phyloP scores from a whole-genome alignment of 306 rosid genomes.

The Fagus crenata region DNA sequence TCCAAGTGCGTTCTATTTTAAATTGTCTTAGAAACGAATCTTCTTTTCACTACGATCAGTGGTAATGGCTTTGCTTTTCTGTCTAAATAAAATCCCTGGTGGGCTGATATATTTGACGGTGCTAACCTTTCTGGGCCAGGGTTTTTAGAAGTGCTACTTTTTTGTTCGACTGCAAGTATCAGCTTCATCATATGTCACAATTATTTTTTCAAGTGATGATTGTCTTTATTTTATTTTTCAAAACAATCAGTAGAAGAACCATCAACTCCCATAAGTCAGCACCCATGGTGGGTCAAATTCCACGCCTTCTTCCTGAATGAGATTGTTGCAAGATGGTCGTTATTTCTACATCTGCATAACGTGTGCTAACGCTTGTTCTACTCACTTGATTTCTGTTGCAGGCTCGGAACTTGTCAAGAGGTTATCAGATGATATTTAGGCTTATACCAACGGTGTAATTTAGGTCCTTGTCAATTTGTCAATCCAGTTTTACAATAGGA shows the following conservation, averaged over 20 bases:
- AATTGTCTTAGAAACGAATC: neutral
- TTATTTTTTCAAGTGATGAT: neutral
- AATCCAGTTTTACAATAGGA: neutral
- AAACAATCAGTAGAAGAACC: neutral
- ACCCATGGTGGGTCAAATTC: neutral
- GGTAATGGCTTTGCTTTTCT: neutral
- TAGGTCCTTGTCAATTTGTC: neutral
- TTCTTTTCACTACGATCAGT: neutral
- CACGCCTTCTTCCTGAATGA: neutral
- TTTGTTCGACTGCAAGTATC: neutral
- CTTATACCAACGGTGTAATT: neutral
- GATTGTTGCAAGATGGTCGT: neutral
- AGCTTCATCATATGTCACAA: neutral
- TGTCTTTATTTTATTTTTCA: neutral
- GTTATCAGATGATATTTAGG: neutral
- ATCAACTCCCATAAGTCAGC: neutral
- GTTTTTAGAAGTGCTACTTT: neutral
- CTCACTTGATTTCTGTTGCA: neutral
- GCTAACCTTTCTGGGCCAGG: neutral
- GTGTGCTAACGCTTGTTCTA: neutral
- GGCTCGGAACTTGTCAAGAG: constrained; percentile 1
- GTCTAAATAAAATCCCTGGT: neutral
- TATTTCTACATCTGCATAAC: no score
- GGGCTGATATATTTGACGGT: neutral
- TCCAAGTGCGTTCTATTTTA: neutral